A percentile compares a stretch with the other conserved stretches of the same genome.
phyloP scores from a whole-genome alignment of 2,329 filamentous ascomycete genomes.

The Aspergillus fumigatus region DNA sequence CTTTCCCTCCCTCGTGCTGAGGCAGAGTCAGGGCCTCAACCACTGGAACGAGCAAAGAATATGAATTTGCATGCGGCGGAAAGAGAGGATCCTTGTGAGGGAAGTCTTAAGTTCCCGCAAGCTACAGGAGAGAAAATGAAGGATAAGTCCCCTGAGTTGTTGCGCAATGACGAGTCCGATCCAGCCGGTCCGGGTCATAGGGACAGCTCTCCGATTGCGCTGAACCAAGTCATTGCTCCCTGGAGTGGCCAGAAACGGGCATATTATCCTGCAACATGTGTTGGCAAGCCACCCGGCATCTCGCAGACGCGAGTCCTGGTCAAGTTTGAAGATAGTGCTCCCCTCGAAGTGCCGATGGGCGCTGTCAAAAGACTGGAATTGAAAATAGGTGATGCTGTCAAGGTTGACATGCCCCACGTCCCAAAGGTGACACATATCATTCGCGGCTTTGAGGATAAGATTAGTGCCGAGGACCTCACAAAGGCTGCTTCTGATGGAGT shows the following conservation, averaged over 20 bases:
- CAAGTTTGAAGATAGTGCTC: slow-evolving; percentile 42
- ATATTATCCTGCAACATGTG: slow-evolving; percentile 59
- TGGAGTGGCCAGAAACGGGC: slow-evolving; percentile 53
- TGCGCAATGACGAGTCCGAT: neutral
- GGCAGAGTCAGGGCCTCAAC: neutral
- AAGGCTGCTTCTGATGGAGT: slow-evolving; percentile 20
- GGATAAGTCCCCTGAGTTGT: slow-evolving; percentile 10
- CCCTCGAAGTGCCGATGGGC: slow-evolving; percentile 37
- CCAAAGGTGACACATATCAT: slow-evolving; percentile 43
- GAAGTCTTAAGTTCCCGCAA: neutral
- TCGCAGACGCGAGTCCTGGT: slow-evolving; percentile 42
- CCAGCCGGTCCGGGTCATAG: slow-evolving; percentile 4
- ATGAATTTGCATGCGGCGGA: neutral
- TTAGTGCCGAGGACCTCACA: slow-evolving; percentile 24
- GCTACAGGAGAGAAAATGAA: neutral
- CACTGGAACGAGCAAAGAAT: neutral
- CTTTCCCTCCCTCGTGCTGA: slow-evolving; percentile 7
- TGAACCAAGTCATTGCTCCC: slow-evolving; percentile 54
- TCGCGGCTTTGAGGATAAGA: slow-evolving; percentile 36
- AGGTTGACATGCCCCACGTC: slow-evolving; percentile 40
- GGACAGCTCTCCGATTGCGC: slow-evolving; percentile 31
- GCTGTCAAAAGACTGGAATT: slow-evolving; percentile 44
- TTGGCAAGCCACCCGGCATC: slow-evolving; percentile 41
- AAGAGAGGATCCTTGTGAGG: neutral
- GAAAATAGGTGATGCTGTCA: slow-evolving; percentile 42